Base-by-base conservation (phyloP, 805 yeast species). In the Starmerella floris region DNA sequence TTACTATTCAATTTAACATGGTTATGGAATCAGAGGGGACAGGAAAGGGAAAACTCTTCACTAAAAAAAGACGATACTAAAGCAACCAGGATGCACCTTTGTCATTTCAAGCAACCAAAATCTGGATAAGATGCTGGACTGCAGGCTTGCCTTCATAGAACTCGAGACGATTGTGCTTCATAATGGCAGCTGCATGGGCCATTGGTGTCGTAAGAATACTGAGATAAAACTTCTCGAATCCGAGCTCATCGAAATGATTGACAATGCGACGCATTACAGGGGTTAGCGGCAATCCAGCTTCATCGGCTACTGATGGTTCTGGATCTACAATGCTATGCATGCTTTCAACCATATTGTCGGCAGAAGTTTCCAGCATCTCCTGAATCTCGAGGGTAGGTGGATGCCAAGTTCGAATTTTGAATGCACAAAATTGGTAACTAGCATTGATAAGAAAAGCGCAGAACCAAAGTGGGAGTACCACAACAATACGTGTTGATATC, bases 181-280 rank as follows among this genome's bases (percentile, higher is more conserved):
- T 82, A 45, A 83, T 80, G 2, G 83, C 77, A 1, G 91, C 93
- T 1, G 93, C 83, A 55, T 83, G 95, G 1, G 93, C 72, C 35
- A 76, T 72, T 38, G 68, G 68, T 5, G 88, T 77, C 25, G 70
- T 63, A 30, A 77, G 68, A 44, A 83, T 79, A 45, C 77, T 69
- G 23, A 83, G 68, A 0, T 91, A 87, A 51, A 61, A 78, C 56
- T 82, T 83, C 34, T 63, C 58, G 94, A 94, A 84, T 2, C 62
- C 54, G 4, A 82, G 57, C 3, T 59, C 51, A 58, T 83, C 83
- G 56, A 83, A 67, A 40, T 69, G 66, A 23, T 61, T 61, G 26
- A 80, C 67, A 33, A 81, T 79, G 13, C 57, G 62, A 40, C 61
- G 52, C 55, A 82, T 87, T 15, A 41, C 31, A 3, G 54, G 50